A percentile compares a stretch with the other conserved stretches of the same genome.
These are phyloP conservation scores for Hamigera avellanea DNA, from an alignment of 495 filamentous ascomycete genomes.

Conservation along the genomic window DNA sequence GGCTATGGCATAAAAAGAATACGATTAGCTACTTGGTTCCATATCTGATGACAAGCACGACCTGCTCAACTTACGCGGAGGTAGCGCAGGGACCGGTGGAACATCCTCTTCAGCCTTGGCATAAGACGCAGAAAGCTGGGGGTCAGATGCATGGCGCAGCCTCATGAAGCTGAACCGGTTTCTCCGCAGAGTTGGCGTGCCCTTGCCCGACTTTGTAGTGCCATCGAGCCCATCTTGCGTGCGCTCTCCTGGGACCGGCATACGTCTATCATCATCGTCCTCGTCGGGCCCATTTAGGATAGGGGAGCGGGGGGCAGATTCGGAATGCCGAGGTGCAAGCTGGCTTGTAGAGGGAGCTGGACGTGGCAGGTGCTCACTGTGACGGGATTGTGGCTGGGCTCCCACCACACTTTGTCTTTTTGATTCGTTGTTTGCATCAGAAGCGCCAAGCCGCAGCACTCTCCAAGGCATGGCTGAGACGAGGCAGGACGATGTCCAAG, in stretches of 20 bases:
- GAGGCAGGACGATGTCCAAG: conserved; percentile 3
- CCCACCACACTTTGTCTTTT: conserved; percentile 29
- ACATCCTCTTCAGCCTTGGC: conserved; percentile 49
- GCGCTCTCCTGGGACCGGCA: conserved; percentile 7
- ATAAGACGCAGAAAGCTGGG: conserved; percentile 76
- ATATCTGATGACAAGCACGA: not conserved
- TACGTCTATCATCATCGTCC: conserved; percentile 4
- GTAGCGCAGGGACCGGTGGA: conserved; percentile 69
- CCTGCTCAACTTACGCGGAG: conserved; percentile 45
- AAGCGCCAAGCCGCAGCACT: conserved; percentile 27
- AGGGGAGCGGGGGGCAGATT: conserved; percentile 24
- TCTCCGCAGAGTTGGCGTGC: conserved; percentile 19
- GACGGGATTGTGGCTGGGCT: conserved; percentile 20
- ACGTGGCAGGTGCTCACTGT: conserved; percentile 34
- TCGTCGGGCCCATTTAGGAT: conserved; percentile 9
- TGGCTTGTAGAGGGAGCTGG: conserved; percentile 20
- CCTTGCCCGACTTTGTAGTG: conserved; percentile 9
- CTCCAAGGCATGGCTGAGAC: conserved; percentile 36
- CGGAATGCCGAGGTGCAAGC: conserved; percentile 23
- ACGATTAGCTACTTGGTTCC: not conserved
- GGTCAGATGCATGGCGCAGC: conserved; percentile 88
- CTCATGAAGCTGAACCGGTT: conserved; percentile 82
- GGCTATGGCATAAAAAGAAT: conserved; percentile 32
- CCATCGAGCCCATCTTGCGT: conserved; percentile 2
- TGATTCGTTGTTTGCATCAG: conserved; percentile 24